Base-by-base conservation (phyloP, 2,329 filamentous ascomycete genomes). In the Clonostachys rosea region DNA sequence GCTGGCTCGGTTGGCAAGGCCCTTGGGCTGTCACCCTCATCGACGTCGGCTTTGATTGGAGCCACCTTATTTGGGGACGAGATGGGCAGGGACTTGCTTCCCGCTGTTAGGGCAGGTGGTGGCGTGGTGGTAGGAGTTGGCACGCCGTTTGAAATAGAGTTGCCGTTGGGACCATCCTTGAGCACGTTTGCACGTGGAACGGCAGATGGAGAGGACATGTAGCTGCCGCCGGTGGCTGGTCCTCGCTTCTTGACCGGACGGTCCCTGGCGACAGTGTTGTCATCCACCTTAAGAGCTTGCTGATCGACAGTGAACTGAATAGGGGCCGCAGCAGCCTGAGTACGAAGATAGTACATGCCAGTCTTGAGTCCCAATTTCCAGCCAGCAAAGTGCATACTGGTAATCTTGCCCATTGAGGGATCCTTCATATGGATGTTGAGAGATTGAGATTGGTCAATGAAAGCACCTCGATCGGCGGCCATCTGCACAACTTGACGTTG, bases 311-410 rank as follows among this genome's bases (percentile, higher is more conserved):
- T 99, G 76, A 99, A 99, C 71, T 99, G 94, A 56, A 99, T 99
- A 46, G 94, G 94, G 42, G 91, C 91, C 16, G 91, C 91, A 35
- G 94, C 94, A 53, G 94, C 94, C 84, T 95, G 94, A 43, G 94
- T 99, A 61, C 94, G 90, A 59, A 99, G 85, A 73, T 99, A 99
- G 84, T 99, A 99, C 94, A 99, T 97, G 76, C 94, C 94, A 35
- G 94, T 99, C 87, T 99, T 99, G 58, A 99, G 83, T 62, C 94
- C 94, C 56, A 97, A 85, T 80, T 97, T 99, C 94, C 94, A 99
- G 59, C 94, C 94, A 43, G 94, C 83, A 65, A 99, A 99, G 76
- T 99, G 94, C 94, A 99, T 99, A 68, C 87, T 94, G 50, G 94
- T 99, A 69, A 99, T 96, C 81, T 99, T 99, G 73, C 94, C 94